Conservation (phyloP, 129 eudicot genomes). For the Escallonia rubra region DNA sequence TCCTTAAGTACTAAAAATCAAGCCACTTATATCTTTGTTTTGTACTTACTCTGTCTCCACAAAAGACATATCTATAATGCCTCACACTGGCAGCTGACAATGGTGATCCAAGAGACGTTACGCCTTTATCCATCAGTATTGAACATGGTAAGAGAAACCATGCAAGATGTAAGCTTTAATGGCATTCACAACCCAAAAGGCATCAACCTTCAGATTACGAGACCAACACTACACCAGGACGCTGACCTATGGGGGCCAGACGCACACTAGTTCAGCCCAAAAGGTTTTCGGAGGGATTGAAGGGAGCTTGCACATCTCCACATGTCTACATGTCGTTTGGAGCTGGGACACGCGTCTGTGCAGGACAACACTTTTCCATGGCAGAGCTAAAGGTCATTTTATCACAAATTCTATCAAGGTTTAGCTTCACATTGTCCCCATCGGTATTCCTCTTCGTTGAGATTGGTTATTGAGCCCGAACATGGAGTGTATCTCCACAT, state of each 20-base stretch:
- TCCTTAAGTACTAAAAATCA: too few species aligned
- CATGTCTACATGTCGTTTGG: conserved; percentile 57
- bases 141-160: conserved; percentile 35
- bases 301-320: conserved; percentile 46
- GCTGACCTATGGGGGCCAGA: conserved; percentile 47
- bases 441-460: conserved; percentile 35
- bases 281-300: conserved; percentile 42
- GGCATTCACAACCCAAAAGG: conserved; percentile 46
- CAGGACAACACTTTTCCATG: conserved; percentile 59
- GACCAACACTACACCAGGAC: conserved; percentile 35
- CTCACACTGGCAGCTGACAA: conserved; percentile 35
- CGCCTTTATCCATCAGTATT: conserved; percentile 48
- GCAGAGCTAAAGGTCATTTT: conserved; percentile 43
- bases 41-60: too few species aligned
- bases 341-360: conserved; percentile 37
- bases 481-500: conserved; percentile 34
- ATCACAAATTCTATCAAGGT: conserved; percentile 35
- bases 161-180: conserved; percentile 29
- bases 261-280: conserved; percentile 42
- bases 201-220: conserved; percentile 25
- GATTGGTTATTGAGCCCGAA: conserved; percentile 38
- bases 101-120: conserved; percentile 51
- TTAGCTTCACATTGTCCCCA: conserved; percentile 41
- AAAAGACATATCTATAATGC: not conserved
- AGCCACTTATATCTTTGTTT: too few species aligned